Percentiles rank a stretch among this genome's conserved stretches.
These are phyloP conservation scores for Musa acuminata DNA, from an alignment of 176 grass and related monocot species.

Conservation along the genomic window DNA sequence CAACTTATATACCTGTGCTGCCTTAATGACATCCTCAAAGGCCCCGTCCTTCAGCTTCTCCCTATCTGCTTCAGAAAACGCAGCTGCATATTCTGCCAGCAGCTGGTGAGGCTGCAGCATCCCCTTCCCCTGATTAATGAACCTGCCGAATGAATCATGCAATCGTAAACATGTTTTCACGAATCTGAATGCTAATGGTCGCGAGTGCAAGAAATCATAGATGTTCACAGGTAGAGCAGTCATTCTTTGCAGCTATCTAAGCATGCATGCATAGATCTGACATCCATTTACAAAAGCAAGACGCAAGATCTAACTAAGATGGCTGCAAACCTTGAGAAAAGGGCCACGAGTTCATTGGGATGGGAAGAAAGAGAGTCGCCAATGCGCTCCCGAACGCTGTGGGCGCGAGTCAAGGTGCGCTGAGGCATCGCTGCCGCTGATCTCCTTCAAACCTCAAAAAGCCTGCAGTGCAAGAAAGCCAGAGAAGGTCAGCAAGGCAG, in stretches of 20 bases:
- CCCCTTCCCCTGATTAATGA: slow-evolving; percentile 80
- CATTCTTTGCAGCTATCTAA: background rate
- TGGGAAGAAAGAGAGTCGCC: slow-evolving; percentile 84
- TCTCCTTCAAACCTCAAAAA: background rate
- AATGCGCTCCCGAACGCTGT: slow-evolving; percentile 85
- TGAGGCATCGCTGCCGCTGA: slow-evolving; percentile 1
- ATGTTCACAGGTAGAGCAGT: background rate
- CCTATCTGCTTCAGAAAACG: slow-evolving; percentile 59
- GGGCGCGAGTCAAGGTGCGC: slow-evolving; percentile 63
- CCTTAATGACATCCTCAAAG: slow-evolving; percentile 88
- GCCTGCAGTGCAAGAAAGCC: background rate
- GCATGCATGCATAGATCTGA: slow-evolving; percentile 2
- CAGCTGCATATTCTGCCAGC: slow-evolving; percentile 64
- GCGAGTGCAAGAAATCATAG: background rate
- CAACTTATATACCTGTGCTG: slow-evolving; percentile 50
- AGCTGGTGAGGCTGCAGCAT: slow-evolving; percentile 95
- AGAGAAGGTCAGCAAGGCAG: background rate
- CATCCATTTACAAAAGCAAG: background rate
- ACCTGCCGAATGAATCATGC: slow-evolving; percentile 26
- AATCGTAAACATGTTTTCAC: no score
- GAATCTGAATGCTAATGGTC: no score
- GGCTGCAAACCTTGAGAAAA: slow-evolving; percentile 78
- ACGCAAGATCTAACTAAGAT: background rate
- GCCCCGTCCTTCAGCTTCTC: slow-evolving; percentile 88
- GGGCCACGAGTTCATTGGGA: slow-evolving; percentile 87